A percentile compares a stretch with the other conserved stretches of the same genome.
These are phyloP conservation scores for Austroboletus niveus DNA, from an alignment of 1,284 basidiomycete genomes.

Conservation along the genomic window DNA sequence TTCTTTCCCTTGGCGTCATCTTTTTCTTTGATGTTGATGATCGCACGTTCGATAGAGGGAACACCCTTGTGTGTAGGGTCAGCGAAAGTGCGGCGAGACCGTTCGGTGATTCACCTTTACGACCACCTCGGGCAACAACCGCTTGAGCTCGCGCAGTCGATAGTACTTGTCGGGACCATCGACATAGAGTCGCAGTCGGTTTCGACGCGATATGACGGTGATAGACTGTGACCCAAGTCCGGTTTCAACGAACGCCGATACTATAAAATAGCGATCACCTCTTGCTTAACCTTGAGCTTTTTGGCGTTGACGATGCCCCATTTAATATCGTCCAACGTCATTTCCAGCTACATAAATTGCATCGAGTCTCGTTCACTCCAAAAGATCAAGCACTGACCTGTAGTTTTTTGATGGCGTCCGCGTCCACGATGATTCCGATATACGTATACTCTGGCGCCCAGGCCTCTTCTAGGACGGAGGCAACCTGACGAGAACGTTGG, in stretches of 20 bases:
- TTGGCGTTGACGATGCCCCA: slow-evolving; percentile 85
- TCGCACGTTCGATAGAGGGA: slow-evolving; percentile 80
- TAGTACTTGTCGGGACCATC: slow-evolving; percentile 88
- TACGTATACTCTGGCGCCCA: slow-evolving; percentile 94
- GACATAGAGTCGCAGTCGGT: slow-evolving; percentile 84
- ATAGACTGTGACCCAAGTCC: slow-evolving; percentile 51
- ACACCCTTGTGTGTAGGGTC: slow-evolving; percentile 58
- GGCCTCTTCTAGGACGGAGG: slow-evolving; percentile 91
- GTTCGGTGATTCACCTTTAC: slow-evolving; percentile 64
- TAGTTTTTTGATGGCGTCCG: slow-evolving; percentile 85
- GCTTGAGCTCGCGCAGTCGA: slow-evolving; percentile 81
- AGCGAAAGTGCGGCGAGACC: not conserved
- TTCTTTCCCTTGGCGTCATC: slow-evolving; percentile 74
- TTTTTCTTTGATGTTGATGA: slow-evolving; percentile 90
- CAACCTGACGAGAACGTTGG: slow-evolving; percentile 53
- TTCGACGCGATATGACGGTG: slow-evolving; percentile 70
- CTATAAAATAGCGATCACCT: slow-evolving; percentile 40
- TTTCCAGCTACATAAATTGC: slow-evolving; percentile 64
- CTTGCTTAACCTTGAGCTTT: slow-evolving; percentile 92
- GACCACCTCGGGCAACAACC: slow-evolving; percentile 78
- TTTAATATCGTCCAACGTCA: slow-evolving; percentile 92
- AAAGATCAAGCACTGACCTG: slow-evolving; percentile 52
- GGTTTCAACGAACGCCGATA: too few relatives aligned
- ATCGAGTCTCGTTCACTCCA: not conserved
- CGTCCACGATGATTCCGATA: slow-evolving; percentile 91